phyloP scores from a whole-genome alignment of 768 basidiomycete species.

The Boletus sensibilis region DNA sequence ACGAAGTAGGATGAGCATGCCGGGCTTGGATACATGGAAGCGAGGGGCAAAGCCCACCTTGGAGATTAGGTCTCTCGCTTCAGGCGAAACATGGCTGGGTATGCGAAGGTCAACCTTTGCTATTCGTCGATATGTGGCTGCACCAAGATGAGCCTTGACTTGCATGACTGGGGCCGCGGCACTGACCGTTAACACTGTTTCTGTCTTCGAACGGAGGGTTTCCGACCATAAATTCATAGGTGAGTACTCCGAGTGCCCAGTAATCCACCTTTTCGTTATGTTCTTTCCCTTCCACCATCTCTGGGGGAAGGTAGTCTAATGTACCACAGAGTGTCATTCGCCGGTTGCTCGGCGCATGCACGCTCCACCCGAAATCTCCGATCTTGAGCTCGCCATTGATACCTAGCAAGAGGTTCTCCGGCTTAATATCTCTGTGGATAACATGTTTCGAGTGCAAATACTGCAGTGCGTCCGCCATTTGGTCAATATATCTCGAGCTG shows the following conservation, averaged over 20 bases:
- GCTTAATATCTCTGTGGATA: conserved; percentile 99
- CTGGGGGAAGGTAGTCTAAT: conserved; percentile 94
- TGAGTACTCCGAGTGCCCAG: conserved; percentile 96
- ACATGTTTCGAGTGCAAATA: conserved; percentile 96
- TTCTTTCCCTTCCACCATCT: conserved; percentile 94
- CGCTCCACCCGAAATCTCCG: conserved; percentile 98
- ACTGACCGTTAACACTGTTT: conserved; percentile 69
- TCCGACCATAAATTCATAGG: conserved; percentile 91
- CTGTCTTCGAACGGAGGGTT: conserved; percentile 85
- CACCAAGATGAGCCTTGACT: conserved; percentile 8
- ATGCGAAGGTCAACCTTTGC: conserved; percentile 75
- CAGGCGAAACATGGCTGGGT: conserved; percentile 40
- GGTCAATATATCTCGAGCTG: conserved; percentile 88
- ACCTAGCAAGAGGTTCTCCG: conserved; percentile 92
- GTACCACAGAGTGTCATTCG: conserved; percentile 93
- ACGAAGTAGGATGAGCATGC: conserved; percentile 5
- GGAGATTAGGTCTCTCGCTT: conserved; percentile 47
- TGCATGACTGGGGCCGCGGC: not conserved
- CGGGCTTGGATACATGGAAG: conserved; percentile 2
- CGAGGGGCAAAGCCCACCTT: conserved; percentile 29
- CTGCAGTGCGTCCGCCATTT: conserved; percentile 93
- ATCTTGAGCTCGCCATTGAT: conserved; percentile 98
- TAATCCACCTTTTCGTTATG: conserved; percentile 91
- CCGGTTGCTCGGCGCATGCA: conserved; percentile 90
- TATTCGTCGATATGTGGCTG: conserved; percentile 90